Percentiles rank a stretch among this genome's conserved stretches.
Evolutionary conservation across 495 filamentous ascomycete genomes (phyloP).

Genomic region (Tuber aestivum): DNA sequence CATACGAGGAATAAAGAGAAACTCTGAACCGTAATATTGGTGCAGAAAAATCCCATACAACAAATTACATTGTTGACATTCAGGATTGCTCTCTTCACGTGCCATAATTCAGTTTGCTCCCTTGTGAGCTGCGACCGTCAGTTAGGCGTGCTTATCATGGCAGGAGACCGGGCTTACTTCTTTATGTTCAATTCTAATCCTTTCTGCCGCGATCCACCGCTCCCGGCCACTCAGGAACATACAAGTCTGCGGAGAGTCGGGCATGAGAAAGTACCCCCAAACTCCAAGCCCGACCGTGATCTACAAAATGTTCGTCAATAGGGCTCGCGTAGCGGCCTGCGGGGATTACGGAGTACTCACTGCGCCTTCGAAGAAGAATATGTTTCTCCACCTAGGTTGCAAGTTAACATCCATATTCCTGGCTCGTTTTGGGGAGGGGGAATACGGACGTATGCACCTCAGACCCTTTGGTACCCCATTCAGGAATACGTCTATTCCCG

Average conservation of each 20-base stretch:
- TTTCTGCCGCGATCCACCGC: slow-evolving; percentile 54
- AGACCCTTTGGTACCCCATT: slow-evolving; percentile 45
- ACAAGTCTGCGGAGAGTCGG: slow-evolving; percentile 66
- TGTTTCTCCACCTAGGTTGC: slow-evolving; percentile 70
- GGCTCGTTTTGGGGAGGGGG: not conserved
- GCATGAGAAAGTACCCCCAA: slow-evolving; percentile 61
- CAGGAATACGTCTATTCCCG: slow-evolving; percentile 11
- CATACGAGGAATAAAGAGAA: slow-evolving; percentile 67
- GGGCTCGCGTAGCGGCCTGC: no score
- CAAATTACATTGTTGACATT: slow-evolving; percentile 74
- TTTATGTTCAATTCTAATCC: slow-evolving; percentile 56
- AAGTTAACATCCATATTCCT: slow-evolving; percentile 60
- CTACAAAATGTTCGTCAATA: slow-evolving; percentile 17
- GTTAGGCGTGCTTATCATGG: no score
- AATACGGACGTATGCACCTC: slow-evolving; percentile 30
- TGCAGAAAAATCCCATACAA: slow-evolving; percentile 64
- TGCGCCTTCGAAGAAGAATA: slow-evolving; percentile 64
- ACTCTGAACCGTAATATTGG: slow-evolving; percentile 71
- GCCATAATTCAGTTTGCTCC: slow-evolving; percentile 61
- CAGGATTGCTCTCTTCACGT: slow-evolving; percentile 57
- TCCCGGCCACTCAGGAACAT: slow-evolving; percentile 62
- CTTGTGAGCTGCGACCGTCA: slow-evolving; percentile 36
- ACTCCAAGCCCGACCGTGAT: slow-evolving; percentile 60
- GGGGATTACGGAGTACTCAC: no score
- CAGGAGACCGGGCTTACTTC: slow-evolving; percentile 8